Percentiles rank a stretch among this genome's conserved stretches.
phyloP scores from a whole-genome alignment of 371 early-diverging fungal genomes.

The Thermomucor indicae-seudaticae region DNA sequence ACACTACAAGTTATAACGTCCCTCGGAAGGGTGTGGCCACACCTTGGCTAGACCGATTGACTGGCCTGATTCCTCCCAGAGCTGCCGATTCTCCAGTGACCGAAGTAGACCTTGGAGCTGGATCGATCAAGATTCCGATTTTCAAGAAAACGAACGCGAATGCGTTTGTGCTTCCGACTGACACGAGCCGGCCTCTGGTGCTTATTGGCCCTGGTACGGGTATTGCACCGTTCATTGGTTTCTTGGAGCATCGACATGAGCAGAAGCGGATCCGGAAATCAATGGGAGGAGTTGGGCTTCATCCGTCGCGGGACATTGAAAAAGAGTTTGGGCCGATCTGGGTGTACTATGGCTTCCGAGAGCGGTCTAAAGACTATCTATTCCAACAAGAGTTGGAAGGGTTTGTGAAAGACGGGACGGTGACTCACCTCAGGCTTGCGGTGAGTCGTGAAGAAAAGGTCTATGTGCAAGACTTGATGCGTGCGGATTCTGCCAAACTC shows the following conservation, averaged over 20 bases:
- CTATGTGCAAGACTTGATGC: slow-evolving; percentile 86
- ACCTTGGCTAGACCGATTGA: slow-evolving; percentile 70
- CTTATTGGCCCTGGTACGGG: slow-evolving; percentile 90
- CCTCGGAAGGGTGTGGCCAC: slow-evolving; percentile 76
- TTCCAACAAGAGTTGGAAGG: slow-evolving; percentile 56
- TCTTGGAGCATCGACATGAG: slow-evolving; percentile 61
- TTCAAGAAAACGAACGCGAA: slow-evolving; percentile 53
- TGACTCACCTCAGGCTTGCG: slow-evolving; percentile 53
- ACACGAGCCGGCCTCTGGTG: slow-evolving; percentile 55
- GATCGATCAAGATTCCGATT: slow-evolving; percentile 35
- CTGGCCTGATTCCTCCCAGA: slow-evolving; percentile 35
- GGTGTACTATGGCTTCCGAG: slow-evolving; percentile 78
- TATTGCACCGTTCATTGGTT: slow-evolving; percentile 85
- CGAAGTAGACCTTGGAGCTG: slow-evolving; percentile 12
- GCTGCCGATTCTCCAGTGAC: slow-evolving; percentile 8
- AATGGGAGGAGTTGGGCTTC: slow-evolving; percentile 37
- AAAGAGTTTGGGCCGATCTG: slow-evolving; percentile 42
- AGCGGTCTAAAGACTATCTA: slow-evolving; percentile 57
- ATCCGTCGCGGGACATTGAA: slow-evolving; percentile 26
- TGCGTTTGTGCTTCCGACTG: slow-evolving; percentile 58
- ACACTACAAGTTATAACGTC: slow-evolving; percentile 40
- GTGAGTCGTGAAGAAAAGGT: slow-evolving; percentile 58
- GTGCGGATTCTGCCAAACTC: slow-evolving; percentile 42
- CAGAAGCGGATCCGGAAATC: slow-evolving; percentile 34
- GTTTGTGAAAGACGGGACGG: slow-evolving; percentile 45